Percentiles rank a stretch among this genome's conserved stretches.
These are phyloP conservation scores for Paratinospora sagittata DNA, from an alignment of 164 flowering plant genomes.

Conservation along the genomic window DNA sequence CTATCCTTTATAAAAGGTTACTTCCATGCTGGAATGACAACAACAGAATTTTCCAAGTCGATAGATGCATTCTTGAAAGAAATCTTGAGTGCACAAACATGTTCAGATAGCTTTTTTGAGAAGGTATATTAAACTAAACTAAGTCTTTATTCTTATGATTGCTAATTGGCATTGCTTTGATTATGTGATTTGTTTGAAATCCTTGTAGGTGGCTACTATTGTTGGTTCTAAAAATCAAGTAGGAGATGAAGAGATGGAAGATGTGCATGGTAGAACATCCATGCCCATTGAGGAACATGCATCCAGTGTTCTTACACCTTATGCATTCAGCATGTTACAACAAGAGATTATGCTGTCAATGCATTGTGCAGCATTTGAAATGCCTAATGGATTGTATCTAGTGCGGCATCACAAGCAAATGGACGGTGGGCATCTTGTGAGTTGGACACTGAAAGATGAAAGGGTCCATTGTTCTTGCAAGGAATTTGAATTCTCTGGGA, in stretches of 20 bases:
- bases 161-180: neutral
- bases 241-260: slow-evolving; percentile 28
- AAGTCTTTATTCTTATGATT: neutral
- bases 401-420: slow-evolving; percentile 54
- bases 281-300: slow-evolving; percentile 68
- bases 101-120: slow-evolving; percentile 50
- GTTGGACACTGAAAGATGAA: slow-evolving; percentile 60
- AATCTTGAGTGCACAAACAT: slow-evolving; percentile 36
- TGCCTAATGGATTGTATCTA: slow-evolving; percentile 51
- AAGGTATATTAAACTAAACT: slow-evolving; percentile 30
- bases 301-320: slow-evolving; percentile 48
- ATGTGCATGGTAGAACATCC: slow-evolving; percentile 38
- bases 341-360: slow-evolving; percentile 45
- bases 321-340: slow-evolving; percentile 52
- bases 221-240: slow-evolving; percentile 26
- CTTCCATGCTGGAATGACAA: slow-evolving; percentile 44
- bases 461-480: slow-evolving; percentile 60
- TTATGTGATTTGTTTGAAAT: slow-evolving; percentile 8
- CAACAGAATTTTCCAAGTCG: slow-evolving; percentile 29
- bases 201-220: slow-evolving; percentile 33
- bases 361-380: slow-evolving; percentile 56
- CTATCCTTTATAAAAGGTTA: slow-evolving; percentile 35
- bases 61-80: slow-evolving; percentile 43
- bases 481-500: slow-evolving; percentile 64
- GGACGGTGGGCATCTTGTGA: slow-evolving; percentile 44